Evolutionary conservation across 1,284 basidiomycete species (phyloP).

Genomic region (Earliella scabrosa): DNA sequence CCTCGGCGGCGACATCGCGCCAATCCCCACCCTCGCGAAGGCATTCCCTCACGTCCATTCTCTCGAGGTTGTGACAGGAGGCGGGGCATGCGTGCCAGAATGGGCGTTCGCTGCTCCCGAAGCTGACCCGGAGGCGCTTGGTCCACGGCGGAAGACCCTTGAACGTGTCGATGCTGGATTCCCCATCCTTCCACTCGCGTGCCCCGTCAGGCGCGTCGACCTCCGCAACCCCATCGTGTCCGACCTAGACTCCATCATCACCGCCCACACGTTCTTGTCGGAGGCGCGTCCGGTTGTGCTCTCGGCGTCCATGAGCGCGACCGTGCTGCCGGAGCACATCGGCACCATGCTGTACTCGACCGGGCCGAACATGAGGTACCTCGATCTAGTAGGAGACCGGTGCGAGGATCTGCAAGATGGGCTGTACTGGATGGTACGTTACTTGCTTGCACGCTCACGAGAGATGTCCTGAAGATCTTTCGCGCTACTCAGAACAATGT

Average conservation of each 20-base stretch:
- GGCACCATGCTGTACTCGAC: constrained; percentile 16
- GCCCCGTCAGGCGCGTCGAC: constrained; percentile 17
- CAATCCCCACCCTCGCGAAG: constrained; percentile 17
- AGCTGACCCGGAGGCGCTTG: constrained; percentile 3
- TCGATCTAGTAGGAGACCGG: constrained; percentile 22
- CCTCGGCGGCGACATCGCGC: constrained; percentile 23
- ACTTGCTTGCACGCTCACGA: not conserved
- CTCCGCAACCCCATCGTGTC: constrained; percentile 19
- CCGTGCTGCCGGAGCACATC: constrained; percentile 14
- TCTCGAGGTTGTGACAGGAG: constrained; percentile 20
- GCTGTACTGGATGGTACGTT: constrained; percentile 18
- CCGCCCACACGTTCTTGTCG: constrained; percentile 20
- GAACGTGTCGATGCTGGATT: constrained; percentile 19
- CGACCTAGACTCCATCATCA: constrained; percentile 13
- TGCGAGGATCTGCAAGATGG: constrained; percentile 18
- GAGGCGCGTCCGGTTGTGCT: constrained; percentile 22
- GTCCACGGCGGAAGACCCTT: constrained; percentile 11
- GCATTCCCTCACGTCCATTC: constrained; percentile 24
- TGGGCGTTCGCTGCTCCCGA: constrained; percentile 11
- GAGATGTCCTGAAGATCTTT: too few species aligned
- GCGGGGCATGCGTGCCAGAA: constrained; percentile 20
- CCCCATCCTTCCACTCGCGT: constrained; percentile 19
- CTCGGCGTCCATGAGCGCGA: constrained; percentile 11
- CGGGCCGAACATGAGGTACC: constrained; percentile 13
- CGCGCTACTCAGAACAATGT: constrained; percentile 5